Evolutionary conservation across 192 early-diverging fungal genomes (phyloP), one percentile per base, ranked within the genome.

Genomic region (Coemansia sp.): DNA sequence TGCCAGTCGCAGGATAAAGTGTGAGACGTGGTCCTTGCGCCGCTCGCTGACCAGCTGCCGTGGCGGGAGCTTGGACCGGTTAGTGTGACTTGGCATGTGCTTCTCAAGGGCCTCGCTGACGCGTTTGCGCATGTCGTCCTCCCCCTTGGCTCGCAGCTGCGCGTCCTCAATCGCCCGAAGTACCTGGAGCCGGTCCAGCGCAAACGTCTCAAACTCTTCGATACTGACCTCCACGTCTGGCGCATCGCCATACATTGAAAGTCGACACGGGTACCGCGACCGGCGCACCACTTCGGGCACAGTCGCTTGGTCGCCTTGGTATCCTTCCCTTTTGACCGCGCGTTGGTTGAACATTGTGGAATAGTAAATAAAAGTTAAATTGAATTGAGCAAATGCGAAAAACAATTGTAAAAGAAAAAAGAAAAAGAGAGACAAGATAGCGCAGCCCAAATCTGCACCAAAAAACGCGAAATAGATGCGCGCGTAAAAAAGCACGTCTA

Each of bases 141-240:
- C 87, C 18, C 82, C 74, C 61, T 85, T 85, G 73, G 88, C 88
- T 20, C 95, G 89, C 57, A 97, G 78, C 65, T 83, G 86, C 39
- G 94, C 93, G 20, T 88, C 92, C 66, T 97, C 94, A 47, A 99
- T 80, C 16, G 91, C 85, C 58, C 92, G 89, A 49, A 97, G 89
- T 27, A 99, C 93, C 68, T 85, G 83, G 34, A 85, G 79, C 44
- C 86, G 69, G 66, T 87, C 80, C 58, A 85, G 72, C 24, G 86
- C 86, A 71, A 79, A 83, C 57, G 74, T 47, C 69, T 86, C 85
- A 63, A 86, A 76, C 69, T 86, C 81, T 38, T 86, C 85, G 50
- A 83, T 74, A 64, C 78, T 86, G 63, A 83, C 78, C 29, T 85
- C 83, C 22, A 80, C 66, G 55, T 76, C 78, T 5, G 83, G 83